Evolutionary conservation across 1,284 basidiomycete genomes (phyloP), one percentile per base, ranked within the genome.

Genomic region (Cryptococcus maquisensis): DNA sequence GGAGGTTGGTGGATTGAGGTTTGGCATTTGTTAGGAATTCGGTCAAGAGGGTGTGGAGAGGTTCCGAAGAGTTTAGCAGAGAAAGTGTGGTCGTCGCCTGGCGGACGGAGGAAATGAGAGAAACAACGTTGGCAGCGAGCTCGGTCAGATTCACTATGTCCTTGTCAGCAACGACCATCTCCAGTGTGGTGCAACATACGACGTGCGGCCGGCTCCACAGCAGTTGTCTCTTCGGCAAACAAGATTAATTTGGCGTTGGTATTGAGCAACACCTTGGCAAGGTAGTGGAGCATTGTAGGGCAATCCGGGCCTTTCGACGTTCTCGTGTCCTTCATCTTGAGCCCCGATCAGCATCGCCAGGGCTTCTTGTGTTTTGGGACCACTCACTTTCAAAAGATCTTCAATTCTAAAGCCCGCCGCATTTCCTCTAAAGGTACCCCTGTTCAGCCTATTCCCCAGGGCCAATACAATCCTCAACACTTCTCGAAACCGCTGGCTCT

Each of bases 231-330:
- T 37, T 91, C 86, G 8, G 89, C 80, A 74, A 92, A 94, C 13
- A 81, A 81, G 0, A 88, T 78, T 4, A 89, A 69, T 0, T 79
- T 77, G 1, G 86, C 82, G 66, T 92, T 85, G 12, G 80, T 81
- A 42, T 84, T 81, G 56, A 89, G 72, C n/a, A 95, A 78, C 5
- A 88, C 80, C 47, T 82, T 80, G 7, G 88, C 88, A 23, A 95
- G 68, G 69, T 91, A 95, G 72, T 96, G 91, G 24, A 96, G 78
- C 23, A 96, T 78, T 0, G 89, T 94, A 0, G 90, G 89, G 62
- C 89, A 93, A 2, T 83, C 83, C 0, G 82, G 81, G 0, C 83
- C 82, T 55, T 83, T 84, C 0, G 82, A 83, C 0, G 89, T 87
- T 75, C 84, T 88, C 0, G 87, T 94, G 63, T 95, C 91, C 65